A percentile compares a stretch with the other conserved stretches of the same genome.
Evolutionary conservation across 257 asterid species (phyloP).

Genomic region (Penstemon davidsonii): DNA sequence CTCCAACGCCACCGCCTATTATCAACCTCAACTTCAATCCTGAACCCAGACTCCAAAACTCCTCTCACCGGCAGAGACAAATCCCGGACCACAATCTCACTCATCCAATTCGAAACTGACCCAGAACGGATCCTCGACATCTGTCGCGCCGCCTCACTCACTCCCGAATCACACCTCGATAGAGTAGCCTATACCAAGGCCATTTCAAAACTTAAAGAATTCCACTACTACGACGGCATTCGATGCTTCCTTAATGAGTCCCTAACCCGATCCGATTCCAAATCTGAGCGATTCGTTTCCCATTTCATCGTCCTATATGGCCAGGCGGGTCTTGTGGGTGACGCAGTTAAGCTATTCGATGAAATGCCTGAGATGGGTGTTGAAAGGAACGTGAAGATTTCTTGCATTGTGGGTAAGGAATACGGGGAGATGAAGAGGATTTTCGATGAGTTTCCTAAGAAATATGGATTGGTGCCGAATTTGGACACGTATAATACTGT

Average conservation of each 20-base stretch:
- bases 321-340: slow-evolving; percentile 41
- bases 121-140: slow-evolving; percentile 50
- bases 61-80: slow-evolving; percentile 52
- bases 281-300: slow-evolving; percentile 47
- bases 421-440: slow-evolving; percentile 44
- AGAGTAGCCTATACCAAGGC: slow-evolving; percentile 43
- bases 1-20: slow-evolving; percentile 38
- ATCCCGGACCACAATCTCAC: slow-evolving; percentile 60
- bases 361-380: slow-evolving; percentile 39
- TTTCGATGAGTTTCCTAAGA: slow-evolving; percentile 39
- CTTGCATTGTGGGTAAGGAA: slow-evolving; percentile 40
- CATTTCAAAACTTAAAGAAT: slow-evolving; percentile 34
- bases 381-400: slow-evolving; percentile 30
- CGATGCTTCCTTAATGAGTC: slow-evolving; percentile 58
- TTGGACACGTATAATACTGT: slow-evolving; percentile 41
- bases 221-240: slow-evolving; percentile 36
- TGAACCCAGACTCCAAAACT: slow-evolving; percentile 45
- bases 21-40: slow-evolving; percentile 40
- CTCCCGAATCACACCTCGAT: slow-evolving; percentile 55
- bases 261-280: slow-evolving; percentile 38
- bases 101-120: slow-evolving; percentile 45
- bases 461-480: slow-evolving; percentile 34
- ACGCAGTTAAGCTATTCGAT: slow-evolving; percentile 41
- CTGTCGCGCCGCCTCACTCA: slow-evolving; percentile 52
- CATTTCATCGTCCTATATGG: slow-evolving; percentile 74